Evolutionary conservation across 306 rosid species (phyloP), one percentile per base, ranked within the genome.

Genomic region (Sesbania bispinosa): DNA sequence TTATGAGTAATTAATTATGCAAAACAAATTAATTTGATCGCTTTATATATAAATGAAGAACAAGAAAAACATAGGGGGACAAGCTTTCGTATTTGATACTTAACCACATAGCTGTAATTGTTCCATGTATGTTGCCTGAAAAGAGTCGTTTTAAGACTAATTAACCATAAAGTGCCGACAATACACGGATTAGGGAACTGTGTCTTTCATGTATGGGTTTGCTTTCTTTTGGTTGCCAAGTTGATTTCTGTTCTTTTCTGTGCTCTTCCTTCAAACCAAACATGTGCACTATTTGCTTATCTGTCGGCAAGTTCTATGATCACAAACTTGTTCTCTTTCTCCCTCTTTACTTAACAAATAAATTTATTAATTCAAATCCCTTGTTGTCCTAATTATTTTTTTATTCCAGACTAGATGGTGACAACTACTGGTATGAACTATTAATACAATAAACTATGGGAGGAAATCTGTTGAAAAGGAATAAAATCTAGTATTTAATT

Each of bases 401-500:
- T 8, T 41, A 81, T 61, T 73, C 69, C 26, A 6, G 0, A 15
- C 42, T 32, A 21, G 53, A 61, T 42, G 50, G 59, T 72, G 79
- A 67, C 82, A 51, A 67, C 85, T 21, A 52, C 45, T 11, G 7
- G 15, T 27, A 30, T 46, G 10, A 42, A 39, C 35, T 62, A 43
- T 33, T 10, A 43, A 6, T 32, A 2, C 20, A 41, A 32, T 77
- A 33, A 67, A 61, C 23, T 42, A 67, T 42, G 21, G 24, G 18
- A 61, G 16, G 29, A 67, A 77, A 82, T 82, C 82, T 82, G 52
- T 14, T 47, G 16, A 14, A 13, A 32, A 52, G 72, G 63, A 73
- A 81, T 32, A 35, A 77, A 60, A 77, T 82, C 85, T 82, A 7
- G 2, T 81, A 72, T 72, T 77, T 77, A 60, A 73, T 77, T 72